These are phyloP conservation scores for Phytophthora foliorum DNA, from an alignment of 352 stramenopile genomes.

Conservation along the genomic window DNA sequence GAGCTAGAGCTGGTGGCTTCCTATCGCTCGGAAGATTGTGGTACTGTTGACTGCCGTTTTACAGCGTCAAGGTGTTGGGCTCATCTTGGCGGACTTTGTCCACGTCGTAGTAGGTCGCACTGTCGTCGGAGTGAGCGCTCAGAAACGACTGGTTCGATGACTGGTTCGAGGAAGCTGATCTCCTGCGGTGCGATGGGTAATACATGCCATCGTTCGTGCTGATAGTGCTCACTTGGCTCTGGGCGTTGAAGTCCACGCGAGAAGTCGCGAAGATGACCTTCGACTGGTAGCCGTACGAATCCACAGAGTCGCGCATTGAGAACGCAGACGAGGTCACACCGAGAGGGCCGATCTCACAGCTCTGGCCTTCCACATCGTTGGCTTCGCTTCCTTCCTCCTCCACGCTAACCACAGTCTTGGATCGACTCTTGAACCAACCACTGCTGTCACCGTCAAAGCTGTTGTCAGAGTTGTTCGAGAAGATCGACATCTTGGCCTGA, in stretches of 20 bases:
- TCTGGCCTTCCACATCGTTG: conserved; percentile 30
- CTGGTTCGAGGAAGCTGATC: conserved; percentile 52
- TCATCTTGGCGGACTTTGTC: conserved; percentile 32
- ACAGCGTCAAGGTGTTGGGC: conserved; percentile 39
- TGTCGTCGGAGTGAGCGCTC: conserved; percentile 72
- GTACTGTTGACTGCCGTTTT: conserved; percentile 2
- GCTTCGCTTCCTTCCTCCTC: conserved; percentile 29
- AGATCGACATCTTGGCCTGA: conserved; percentile 55
- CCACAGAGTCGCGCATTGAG: conserved; percentile 29
- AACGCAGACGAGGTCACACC: conserved; percentile 40
- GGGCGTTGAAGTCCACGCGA: conserved; percentile 38
- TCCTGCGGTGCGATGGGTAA: conserved; percentile 32
- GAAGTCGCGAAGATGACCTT: conserved; percentile 31
- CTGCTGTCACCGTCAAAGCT: conserved; percentile 53
- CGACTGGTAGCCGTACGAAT: conserved; percentile 43
- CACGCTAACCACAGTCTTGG: conserved; percentile 57
- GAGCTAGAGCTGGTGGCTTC: conserved; percentile 33
- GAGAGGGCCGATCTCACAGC: conserved; percentile 36
- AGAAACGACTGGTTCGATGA: conserved; percentile 69
- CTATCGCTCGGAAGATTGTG: conserved; percentile 27
- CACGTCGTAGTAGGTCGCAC: conserved; percentile 61
- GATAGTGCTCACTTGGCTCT: conserved; percentile 41
- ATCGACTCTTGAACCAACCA: conserved; percentile 54
- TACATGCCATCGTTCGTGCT: conserved; percentile 42
- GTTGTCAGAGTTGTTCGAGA: conserved; percentile 47